Conservation (phyloP, 2,329 filamentous ascomycete species). For the Domatiomyces globalis region DNA sequence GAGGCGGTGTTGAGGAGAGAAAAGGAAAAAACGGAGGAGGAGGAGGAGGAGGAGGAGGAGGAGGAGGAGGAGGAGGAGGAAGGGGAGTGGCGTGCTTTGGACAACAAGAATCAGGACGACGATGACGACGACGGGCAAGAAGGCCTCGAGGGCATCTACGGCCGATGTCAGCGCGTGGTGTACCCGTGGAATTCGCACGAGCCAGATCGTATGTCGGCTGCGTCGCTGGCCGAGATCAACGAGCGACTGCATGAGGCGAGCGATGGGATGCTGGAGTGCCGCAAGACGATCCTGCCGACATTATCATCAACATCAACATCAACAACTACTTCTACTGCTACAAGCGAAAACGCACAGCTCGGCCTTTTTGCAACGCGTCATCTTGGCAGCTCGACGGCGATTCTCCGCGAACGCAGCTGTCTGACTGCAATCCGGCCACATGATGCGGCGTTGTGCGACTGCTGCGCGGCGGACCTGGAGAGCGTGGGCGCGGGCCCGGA, state of each 20-base stretch:
- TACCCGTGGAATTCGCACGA: slow-evolving; percentile 52
- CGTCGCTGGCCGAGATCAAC: slow-evolving; percentile 56
- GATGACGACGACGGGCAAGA: slow-evolving; percentile 3
- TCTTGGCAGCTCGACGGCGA: slow-evolving; percentile 58
- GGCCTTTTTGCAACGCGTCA: slow-evolving; percentile 80
- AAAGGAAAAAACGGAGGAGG: slow-evolving; percentile 14
- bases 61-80: slow-evolving; percentile 15
- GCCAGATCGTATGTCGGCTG: slow-evolving; percentile 41
- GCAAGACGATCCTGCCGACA: slow-evolving; percentile 59
- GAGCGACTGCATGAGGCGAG: slow-evolving; percentile 45
- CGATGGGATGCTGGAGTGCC: slow-evolving; percentile 70
- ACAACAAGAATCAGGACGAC: slow-evolving; percentile 9
- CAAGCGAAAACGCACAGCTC: slow-evolving; percentile 51
- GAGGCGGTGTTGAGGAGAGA: slow-evolving; percentile 1
- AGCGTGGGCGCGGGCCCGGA: slow-evolving; percentile 33
- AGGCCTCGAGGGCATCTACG: slow-evolving; percentile 13
- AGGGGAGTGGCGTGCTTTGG: slow-evolving; percentile 1
- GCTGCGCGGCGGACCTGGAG: slow-evolving; percentile 65
- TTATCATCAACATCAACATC: slow-evolving; percentile 35
- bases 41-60: slow-evolving; percentile 11
- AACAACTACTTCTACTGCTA: slow-evolving; percentile 10
- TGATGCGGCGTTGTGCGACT: slow-evolving; percentile 78
- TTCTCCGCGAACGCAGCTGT: slow-evolving; percentile 71
- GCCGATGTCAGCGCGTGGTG: slow-evolving; percentile 37
- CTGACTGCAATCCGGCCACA: slow-evolving; percentile 80